Evolutionary conservation across 2,329 filamentous ascomycete genomes (phyloP).

Genomic region (Fusarium brachygibbosum): DNA sequence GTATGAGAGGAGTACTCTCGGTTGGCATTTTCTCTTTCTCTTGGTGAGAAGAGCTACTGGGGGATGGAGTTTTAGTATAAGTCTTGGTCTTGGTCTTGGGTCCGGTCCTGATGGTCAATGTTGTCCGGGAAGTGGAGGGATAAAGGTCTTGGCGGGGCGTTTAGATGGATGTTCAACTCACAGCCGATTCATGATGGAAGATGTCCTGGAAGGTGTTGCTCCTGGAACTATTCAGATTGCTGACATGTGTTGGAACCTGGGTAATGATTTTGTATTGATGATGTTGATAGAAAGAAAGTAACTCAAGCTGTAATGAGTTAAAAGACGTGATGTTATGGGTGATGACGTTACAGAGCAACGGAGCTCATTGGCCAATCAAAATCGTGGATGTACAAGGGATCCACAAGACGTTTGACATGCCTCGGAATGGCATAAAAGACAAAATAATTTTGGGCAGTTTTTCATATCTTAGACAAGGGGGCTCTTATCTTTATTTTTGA

Average conservation of each 20-base stretch:
- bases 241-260: slow-evolving; percentile 15
- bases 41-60: slow-evolving; percentile 32
- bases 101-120: slow-evolving; percentile 5
- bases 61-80: slow-evolving; percentile 9
- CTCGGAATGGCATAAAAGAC: slow-evolving; percentile 1
- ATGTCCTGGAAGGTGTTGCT: slow-evolving; percentile 23
- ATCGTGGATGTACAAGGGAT: not conserved
- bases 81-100: slow-evolving; percentile 2
- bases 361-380: slow-evolving; percentile 37
- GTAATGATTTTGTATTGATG: slow-evolving; percentile 11
- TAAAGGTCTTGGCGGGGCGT: slow-evolving; percentile 5
- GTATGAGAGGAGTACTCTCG: slow-evolving; percentile 77
- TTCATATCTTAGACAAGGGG: not conserved
- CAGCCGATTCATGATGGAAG: slow-evolving; percentile 42
- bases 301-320: slow-evolving; percentile 6
- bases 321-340: slow-evolving; percentile 45
- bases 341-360: slow-evolving; percentile 44
- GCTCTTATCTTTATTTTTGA: not conserved
- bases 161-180: slow-evolving; percentile 36
- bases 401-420: not conserved
- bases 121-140: slow-evolving; percentile 33
- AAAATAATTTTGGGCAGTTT: not conserved
- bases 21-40: slow-evolving; percentile 55
- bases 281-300: slow-evolving; percentile 21
- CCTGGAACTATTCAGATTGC: slow-evolving; percentile 7